phyloP scores from a whole-genome alignment of 2,329 filamentous ascomycete species.

The Fusarium penzigii region DNA sequence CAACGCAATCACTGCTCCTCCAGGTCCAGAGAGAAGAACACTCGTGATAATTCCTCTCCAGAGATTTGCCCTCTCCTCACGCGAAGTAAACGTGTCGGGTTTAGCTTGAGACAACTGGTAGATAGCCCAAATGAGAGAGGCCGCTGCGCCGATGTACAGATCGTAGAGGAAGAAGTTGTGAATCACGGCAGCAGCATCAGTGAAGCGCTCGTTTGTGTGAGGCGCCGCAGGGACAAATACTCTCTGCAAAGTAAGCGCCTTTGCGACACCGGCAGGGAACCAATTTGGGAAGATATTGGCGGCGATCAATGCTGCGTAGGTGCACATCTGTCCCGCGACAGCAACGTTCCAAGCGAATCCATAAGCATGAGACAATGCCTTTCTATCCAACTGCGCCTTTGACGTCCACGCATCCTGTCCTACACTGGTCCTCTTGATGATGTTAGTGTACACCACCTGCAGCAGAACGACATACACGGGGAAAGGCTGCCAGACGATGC shows the following conservation, averaged over 20 bases:
- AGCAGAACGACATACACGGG: constrained; percentile 19
- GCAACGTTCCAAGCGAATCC: constrained; percentile 28
- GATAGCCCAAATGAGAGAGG: constrained; percentile 20
- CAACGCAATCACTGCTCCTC: constrained; percentile 24
- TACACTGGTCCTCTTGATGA: constrained; percentile 22
- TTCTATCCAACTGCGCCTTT: constrained; percentile 14
- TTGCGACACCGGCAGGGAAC: constrained; percentile 21
- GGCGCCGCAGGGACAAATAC: constrained; percentile 24
- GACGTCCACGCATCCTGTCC: constrained; percentile 20
- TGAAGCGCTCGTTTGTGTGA: constrained; percentile 19
- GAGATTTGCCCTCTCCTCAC: constrained; percentile 21
- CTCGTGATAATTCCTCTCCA: constrained; percentile 19
- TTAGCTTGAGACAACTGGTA: constrained; percentile 14
- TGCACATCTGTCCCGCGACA: constrained; percentile 24
- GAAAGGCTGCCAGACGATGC: constrained; percentile 24
- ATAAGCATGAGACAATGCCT: constrained; percentile 24
- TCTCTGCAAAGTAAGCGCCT: constrained; percentile 4
- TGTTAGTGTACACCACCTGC: constrained; percentile 16
- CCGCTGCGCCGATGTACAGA: constrained; percentile 20
- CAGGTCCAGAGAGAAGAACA: constrained; percentile 23
- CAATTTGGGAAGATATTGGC: constrained; percentile 9
- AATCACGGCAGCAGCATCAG: constrained; percentile 11
- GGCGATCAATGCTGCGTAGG: constrained; percentile 14
- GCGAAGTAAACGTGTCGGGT: constrained; percentile 11
- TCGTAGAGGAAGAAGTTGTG: constrained; percentile 31